Base-by-base conservation (phyloP, 345 rosid genomes). In the Raphanus sativus region DNA sequence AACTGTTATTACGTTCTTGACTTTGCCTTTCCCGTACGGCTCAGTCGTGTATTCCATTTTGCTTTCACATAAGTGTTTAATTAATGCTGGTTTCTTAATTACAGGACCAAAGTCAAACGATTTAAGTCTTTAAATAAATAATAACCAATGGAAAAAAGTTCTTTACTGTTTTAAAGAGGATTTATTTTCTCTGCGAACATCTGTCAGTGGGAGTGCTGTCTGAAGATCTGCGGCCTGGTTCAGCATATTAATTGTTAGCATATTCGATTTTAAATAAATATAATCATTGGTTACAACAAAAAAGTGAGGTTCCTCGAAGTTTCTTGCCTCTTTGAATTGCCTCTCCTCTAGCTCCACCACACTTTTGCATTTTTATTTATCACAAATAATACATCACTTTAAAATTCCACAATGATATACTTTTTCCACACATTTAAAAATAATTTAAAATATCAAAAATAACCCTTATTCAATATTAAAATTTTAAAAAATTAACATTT, bases 151-250 rank as follows among this genome's bases (percentile, higher is more conserved):
- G 42, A 32, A 68, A 4, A 4, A 59, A 40, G 32, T 42, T 42
- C 10, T 0, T 28, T 36, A 25, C 9, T 38, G 59, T 15, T 1
- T 58, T 58, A 3, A 58, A 58, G 3, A 5, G 16, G 4, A 12
- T 45, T 60, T 52, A 62, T 59, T 33, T 36, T 8, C 32, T 56
- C 59, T 50, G 7, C 33, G 29, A 58, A 77, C 40, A 58, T 64
- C 67, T 77, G 76, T 71, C 76, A 71, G 76, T 8, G 16, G 1
- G 29, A 65, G 81, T 64, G 76, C 42, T 63, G 75, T 62, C 64
- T 62, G 65, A 69, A 24, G 26, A 64, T 36, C 33, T 54, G 65
- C 45, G 48, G 75, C 65, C n/a, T 69, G 16, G 21, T 50, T 52
- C 8, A n/a, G 16, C 21, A 10, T 16, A 52, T 17, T 77, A 26